phyloP scores from a whole-genome alignment of 2,329 filamentous ascomycete genomes.

The Fusarium temperatum region DNA sequence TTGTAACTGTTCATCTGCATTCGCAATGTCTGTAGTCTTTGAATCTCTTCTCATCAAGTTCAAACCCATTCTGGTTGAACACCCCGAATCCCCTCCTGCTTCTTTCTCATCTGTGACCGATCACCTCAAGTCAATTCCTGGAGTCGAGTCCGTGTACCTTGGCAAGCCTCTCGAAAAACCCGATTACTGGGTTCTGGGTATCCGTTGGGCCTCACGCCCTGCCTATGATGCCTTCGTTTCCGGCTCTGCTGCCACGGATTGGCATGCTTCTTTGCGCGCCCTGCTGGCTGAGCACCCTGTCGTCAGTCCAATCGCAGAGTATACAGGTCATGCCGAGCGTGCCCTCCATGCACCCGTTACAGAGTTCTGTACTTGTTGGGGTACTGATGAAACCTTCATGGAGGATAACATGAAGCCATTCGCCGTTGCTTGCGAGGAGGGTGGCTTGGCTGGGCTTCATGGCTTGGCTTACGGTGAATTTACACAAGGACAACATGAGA shows the following conservation, averaged over 20 bases:
- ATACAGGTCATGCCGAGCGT: slow-evolving; percentile 32
- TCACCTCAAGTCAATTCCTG: slow-evolving; percentile 45
- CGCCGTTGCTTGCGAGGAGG: slow-evolving; percentile 34
- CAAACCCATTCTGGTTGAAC: slow-evolving; percentile 40
- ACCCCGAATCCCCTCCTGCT: slow-evolving; percentile 40
- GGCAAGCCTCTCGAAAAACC: slow-evolving; percentile 49
- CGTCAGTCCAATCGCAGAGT: slow-evolving; percentile 34
- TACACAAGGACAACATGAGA: slow-evolving; percentile 42
- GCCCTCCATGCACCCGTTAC: slow-evolving; percentile 50
- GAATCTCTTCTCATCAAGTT: slow-evolving; percentile 47
- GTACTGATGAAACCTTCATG: slow-evolving; percentile 45
- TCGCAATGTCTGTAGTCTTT: slow-evolving; percentile 42
- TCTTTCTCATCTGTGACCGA: slow-evolving; percentile 41
- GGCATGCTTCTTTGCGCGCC: slow-evolving; percentile 50
- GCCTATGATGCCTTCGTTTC: slow-evolving; percentile 52
- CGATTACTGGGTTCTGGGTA: slow-evolving; percentile 44
- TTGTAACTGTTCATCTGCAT: not conserved
- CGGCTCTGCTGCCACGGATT: slow-evolving; percentile 52
- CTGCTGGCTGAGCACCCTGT: slow-evolving; percentile 41
- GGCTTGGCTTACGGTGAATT: slow-evolving; percentile 48
- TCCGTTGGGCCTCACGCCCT: slow-evolving; percentile 47
- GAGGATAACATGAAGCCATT: slow-evolving; percentile 45
- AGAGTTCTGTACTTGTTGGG: slow-evolving; percentile 51
- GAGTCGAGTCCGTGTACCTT: slow-evolving; percentile 46
- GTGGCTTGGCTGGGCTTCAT: slow-evolving; percentile 43